phyloP scores from a whole-genome alignment of 2,329 filamentous ascomycete species.

The Claviceps humidiphila region DNA sequence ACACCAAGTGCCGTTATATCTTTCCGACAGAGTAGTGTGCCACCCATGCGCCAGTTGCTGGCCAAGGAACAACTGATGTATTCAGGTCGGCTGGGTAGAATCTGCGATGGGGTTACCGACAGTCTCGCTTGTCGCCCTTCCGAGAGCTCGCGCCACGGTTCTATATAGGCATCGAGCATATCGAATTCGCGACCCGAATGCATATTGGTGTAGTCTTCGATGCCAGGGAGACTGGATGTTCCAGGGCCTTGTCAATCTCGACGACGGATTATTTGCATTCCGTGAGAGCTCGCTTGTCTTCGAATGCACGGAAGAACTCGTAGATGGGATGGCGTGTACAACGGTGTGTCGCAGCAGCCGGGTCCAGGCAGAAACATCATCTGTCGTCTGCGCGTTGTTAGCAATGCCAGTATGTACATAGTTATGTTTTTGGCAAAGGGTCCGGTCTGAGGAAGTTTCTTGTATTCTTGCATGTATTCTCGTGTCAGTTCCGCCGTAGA shows the following conservation, averaged over 20 bases:
- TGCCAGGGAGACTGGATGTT: conserved; percentile 48
- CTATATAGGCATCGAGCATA: conserved; percentile 93
- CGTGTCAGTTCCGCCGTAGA: conserved; percentile 35
- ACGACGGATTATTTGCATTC: conserved; percentile 99
- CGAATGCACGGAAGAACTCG: conserved; percentile 64
- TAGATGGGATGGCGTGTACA: conserved; percentile 43
- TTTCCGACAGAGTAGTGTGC: no score
- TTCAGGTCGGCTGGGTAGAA: conserved; percentile 16
- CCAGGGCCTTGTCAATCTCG: conserved; percentile 82
- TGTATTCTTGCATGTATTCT: conserved; percentile 1
- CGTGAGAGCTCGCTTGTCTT: conserved; percentile 85
- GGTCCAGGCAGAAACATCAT: conserved; percentile 95
- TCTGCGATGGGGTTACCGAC: conserved; percentile 46
- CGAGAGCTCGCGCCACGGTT: conserved; percentile 76
- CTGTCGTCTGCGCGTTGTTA: conserved; percentile 29
- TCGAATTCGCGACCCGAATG: conserved; percentile 82
- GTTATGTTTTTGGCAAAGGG: no score
- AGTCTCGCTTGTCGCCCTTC: conserved; percentile 87
- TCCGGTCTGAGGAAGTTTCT: neutral
- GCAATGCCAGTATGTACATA: conserved; percentile 1
- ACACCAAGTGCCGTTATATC: no score
- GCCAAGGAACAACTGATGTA: no score
- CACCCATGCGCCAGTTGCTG: no score
- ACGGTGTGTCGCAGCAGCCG: conserved; percentile 75
- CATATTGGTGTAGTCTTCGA: conserved; percentile 61